Evolutionary conservation across 2,329 filamentous ascomycete genomes (phyloP).

Genomic region (Microdochium trichocladiopsis): DNA sequence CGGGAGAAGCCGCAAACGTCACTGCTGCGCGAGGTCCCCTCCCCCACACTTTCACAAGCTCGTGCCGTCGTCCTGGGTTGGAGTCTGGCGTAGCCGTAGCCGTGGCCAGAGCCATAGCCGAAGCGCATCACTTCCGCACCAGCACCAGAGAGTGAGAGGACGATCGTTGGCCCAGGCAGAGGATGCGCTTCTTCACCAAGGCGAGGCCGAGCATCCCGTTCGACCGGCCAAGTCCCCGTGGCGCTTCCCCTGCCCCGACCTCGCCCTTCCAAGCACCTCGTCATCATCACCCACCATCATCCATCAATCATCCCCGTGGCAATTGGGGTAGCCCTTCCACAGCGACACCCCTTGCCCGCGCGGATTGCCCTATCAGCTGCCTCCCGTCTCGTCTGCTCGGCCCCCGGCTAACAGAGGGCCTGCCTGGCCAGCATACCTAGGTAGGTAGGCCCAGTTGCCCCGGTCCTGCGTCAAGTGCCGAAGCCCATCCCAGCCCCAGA

Average conservation of each 20-base stretch:
- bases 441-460: too few relatives aligned
- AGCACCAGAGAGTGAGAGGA: neutral
- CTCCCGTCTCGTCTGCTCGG: neutral
- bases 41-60: constrained; percentile 25
- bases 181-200: neutral
- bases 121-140: too few relatives aligned
- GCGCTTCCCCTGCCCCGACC: neutral
- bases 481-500: neutral
- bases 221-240: neutral
- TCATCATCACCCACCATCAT: neutral
- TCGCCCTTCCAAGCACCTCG: neutral
- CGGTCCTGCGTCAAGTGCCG: neutral
- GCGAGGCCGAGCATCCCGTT: too few relatives aligned
- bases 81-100: constrained; percentile 1
- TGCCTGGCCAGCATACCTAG: neutral
- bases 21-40: constrained; percentile 4
- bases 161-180: neutral
- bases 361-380: neutral
- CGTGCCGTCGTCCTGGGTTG: constrained; percentile 5
- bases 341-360: neutral
- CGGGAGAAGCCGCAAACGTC: neutral
- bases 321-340: neutral
- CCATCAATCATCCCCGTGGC: neutral
- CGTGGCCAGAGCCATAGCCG: too few relatives aligned
- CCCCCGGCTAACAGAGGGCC: neutral